Evolutionary conservation across 306 rosid species (phyloP).

Genomic region (Elaeagnus macrophylla): DNA sequence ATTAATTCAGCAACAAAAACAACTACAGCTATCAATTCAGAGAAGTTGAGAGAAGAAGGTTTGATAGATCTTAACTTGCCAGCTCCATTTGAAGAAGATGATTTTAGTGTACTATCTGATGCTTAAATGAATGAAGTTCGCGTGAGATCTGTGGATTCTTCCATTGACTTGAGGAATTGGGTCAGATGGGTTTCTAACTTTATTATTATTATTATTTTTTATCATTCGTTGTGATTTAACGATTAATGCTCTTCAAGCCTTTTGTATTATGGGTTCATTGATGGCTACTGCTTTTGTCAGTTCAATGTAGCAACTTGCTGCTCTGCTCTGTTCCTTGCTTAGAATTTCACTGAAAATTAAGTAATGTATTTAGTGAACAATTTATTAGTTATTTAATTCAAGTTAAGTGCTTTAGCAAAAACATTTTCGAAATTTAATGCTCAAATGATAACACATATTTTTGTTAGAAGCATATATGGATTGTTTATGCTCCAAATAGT

Average conservation of each 20-base stretch:
- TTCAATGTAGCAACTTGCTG: conserved; percentile 1
- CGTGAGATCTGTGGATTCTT: conserved; percentile 9
- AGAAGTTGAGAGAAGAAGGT: conserved; percentile 15
- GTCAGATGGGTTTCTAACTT: conserved; percentile 11
- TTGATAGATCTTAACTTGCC: conserved; percentile 85
- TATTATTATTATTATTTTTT: neutral
- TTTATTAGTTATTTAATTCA: too few species aligned
- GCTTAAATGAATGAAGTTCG: conserved; percentile 23
- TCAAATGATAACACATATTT: too few species aligned
- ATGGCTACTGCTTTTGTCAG: conserved; percentile 3
- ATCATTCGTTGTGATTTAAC: conserved; percentile 24
- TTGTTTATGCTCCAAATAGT: conserved; percentile 17
- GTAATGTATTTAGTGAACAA: too few species aligned
- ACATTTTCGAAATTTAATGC: too few species aligned
- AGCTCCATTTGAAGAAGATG: conserved; percentile 56
- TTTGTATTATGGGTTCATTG: conserved; percentile 21
- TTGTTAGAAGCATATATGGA: neutral
- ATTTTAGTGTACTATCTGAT: conserved; percentile 48
- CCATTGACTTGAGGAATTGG: conserved; percentile 13
- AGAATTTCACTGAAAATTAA: neutral
- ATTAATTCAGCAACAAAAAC: neutral
- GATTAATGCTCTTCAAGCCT: conserved; percentile 30
- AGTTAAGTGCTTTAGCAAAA: too few species aligned
- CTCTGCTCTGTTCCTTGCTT: neutral
- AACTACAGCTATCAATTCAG: neutral